Conservation (phyloP, 2,329 filamentous ascomycete genomes). For the Elsinoe batatas region DNA sequence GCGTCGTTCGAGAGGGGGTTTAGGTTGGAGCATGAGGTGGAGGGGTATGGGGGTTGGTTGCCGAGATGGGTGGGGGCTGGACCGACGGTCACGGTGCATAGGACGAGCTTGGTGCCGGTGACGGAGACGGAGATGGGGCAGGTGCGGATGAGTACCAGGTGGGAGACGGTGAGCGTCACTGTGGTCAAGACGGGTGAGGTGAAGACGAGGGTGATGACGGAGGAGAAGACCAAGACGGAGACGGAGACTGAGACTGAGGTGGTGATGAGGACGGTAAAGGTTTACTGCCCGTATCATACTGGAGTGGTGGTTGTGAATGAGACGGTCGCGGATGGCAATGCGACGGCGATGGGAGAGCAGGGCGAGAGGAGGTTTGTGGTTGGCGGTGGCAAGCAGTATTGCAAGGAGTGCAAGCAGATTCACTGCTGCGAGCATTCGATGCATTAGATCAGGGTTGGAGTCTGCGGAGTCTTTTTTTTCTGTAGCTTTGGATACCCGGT, state of each 20-base stretch:
- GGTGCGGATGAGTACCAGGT: background rate
- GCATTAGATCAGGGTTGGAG: background rate
- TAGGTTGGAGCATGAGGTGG: background rate
- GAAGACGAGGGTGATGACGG: background rate
- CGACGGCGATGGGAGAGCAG: background rate
- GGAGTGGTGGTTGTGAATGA: background rate
- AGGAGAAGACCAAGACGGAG: background rate
- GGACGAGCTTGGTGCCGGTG: background rate
- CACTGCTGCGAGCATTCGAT: slow-evolving; percentile 1
- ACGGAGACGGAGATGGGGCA: background rate
- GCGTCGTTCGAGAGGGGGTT: background rate
- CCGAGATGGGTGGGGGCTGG: background rate
- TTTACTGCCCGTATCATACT: background rate
- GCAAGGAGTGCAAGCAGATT: background rate
- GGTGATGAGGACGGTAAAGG: background rate
- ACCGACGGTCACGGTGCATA: background rate
- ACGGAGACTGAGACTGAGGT: background rate
- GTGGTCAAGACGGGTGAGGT: background rate
- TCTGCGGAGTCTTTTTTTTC: background rate
- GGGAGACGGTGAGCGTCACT: background rate
- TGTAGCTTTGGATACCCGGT: background rate
- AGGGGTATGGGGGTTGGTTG: background rate
- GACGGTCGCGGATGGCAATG: background rate
- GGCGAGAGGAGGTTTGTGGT: background rate
- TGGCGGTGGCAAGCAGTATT: background rate